A percentile compares a stretch with the other conserved stretches of the same genome.
Conservation (phyloP, 2,329 filamentous ascomycete species). For the Pleoardoris graminearum region DNA sequence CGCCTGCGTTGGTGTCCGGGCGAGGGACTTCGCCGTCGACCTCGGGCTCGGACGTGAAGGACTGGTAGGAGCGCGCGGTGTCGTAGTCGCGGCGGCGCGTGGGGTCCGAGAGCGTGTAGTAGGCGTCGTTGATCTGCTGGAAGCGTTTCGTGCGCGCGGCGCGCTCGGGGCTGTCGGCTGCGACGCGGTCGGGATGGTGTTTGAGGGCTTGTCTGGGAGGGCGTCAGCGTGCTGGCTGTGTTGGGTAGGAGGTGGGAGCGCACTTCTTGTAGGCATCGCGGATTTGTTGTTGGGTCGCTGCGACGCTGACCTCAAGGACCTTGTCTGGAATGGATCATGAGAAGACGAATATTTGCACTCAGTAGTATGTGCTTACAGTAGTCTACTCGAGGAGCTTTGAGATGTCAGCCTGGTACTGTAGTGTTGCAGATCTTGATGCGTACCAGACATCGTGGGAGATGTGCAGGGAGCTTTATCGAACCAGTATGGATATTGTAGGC, state of each 20-base stretch:
- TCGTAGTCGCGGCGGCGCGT: conserved; percentile 83
- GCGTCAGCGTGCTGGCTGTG: conserved; percentile 9
- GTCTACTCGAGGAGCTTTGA: conserved; percentile 25
- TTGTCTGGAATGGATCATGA: conserved; percentile 29
- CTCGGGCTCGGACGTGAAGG: conserved; percentile 49
- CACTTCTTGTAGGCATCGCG: conserved; percentile 93
- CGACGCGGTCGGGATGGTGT: conserved; percentile 90
- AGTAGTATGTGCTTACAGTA: conserved; percentile 26
- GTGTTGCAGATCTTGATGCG: neutral
- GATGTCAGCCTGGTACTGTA: conserved; percentile 19
- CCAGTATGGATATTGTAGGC: neutral
- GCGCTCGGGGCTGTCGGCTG: conserved; percentile 81
- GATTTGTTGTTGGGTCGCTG: conserved; percentile 79
- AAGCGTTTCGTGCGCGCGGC: conserved; percentile 80
- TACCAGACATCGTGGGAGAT: conserved; percentile 26
- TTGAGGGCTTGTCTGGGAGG: conserved; percentile 75
- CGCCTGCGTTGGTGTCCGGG: conserved; percentile 21
- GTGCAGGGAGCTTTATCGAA: neutral
- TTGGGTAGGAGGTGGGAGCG: neutral
- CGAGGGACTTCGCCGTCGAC: conserved; percentile 57
- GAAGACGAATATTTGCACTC: too few relatives aligned
- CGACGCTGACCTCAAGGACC: conserved; percentile 69
- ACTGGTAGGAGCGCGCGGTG: conserved; percentile 64
- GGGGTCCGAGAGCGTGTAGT: conserved; percentile 85
- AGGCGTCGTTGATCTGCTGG: conserved; percentile 90